Base-by-base conservation (phyloP, 768 basidiomycete genomes). In the Mrakia blollopis region DNA sequence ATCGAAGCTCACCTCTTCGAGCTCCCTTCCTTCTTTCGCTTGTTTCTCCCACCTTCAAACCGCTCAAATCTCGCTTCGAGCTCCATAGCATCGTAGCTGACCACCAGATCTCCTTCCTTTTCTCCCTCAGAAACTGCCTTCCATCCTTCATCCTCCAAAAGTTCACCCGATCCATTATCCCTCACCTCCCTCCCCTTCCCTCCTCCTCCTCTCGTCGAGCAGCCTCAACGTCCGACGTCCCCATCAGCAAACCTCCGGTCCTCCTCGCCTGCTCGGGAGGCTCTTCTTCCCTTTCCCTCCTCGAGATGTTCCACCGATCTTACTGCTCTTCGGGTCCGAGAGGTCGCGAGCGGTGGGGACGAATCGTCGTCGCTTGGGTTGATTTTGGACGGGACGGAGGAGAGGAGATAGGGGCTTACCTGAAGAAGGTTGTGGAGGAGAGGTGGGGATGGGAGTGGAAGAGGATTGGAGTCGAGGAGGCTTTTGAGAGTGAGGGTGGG, bases 321-420 rank as follows among this genome's bases (percentile, higher is more conserved):
- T 69, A 61, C 50, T 78, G 72, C 50, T 25, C 30, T 28, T 16
- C 60, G 39, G 47, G 32, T 44, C 50, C 39, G 13, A n/a, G 61
- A 30, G 77, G 72, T 23, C 30, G 77, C 13, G 67, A 74, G 32
- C 72, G 76, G 9, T 78, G 77, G 77, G 72, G 72, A 21, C 32
- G 57, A 23, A 54, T 78, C 60, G 77, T 78, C 44, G 77, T 78
- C 39, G 77, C 67, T 9, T 78, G 68, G 60, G 73, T 78, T 35
- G 73, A 78, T 32, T 78, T 77, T 30, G 72, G 72, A 16, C 60
- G 61, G 4, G 47, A 68, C 23, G 60, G 57, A 13, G 54, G 68
- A 9, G 30, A 57, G 35, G 60, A 63, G 54, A 70, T 74, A 60
- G 57, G 35, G 0, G 69, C 41, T 0, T 74, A 57, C 21, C 41